Conservation (phyloP, 2,329 filamentous ascomycete species). For the Scedosporium apiospermum region DNA sequence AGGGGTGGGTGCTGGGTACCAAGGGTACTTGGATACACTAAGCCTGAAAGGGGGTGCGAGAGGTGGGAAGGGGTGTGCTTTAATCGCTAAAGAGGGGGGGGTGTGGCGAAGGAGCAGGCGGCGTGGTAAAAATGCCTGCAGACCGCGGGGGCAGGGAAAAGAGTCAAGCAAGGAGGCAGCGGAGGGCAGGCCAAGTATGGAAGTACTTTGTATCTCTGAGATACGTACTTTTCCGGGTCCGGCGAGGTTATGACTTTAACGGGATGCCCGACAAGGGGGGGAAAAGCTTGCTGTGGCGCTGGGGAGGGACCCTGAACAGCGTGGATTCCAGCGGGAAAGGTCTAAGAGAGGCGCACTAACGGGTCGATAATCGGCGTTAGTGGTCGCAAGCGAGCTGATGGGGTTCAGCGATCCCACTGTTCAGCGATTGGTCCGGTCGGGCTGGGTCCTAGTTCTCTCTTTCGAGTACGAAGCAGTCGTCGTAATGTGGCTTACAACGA, state of each 20-base stretch:
- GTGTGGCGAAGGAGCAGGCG: not conserved
- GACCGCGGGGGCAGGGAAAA: not conserved
- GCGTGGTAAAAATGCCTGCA: not conserved
- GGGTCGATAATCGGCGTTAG: constrained; percentile 1
- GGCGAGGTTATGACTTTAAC: not conserved
- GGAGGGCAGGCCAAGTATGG: not conserved
- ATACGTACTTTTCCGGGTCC: not conserved
- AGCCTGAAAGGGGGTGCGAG: not conserved
- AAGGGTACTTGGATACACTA: not conserved
- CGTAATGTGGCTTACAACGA: not conserved
- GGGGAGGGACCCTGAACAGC: not conserved
- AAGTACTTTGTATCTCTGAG: not conserved
- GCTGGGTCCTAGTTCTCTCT: not conserved
- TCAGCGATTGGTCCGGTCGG: not conserved
- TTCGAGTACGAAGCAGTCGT: not conserved
- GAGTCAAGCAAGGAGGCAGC: not conserved
- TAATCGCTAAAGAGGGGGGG: not conserved
- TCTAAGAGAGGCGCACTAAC: not conserved
- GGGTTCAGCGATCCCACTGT: not conserved
- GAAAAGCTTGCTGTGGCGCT: not conserved
- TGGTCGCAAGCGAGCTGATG: not conserved
- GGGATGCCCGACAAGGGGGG: not conserved
- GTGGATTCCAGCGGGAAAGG: not conserved
- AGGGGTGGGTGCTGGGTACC: not conserved
- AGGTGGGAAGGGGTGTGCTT: not conserved